Evolutionary conservation across 2,329 filamentous ascomycete species (phyloP).

Genomic region (Fusarium sp.): DNA sequence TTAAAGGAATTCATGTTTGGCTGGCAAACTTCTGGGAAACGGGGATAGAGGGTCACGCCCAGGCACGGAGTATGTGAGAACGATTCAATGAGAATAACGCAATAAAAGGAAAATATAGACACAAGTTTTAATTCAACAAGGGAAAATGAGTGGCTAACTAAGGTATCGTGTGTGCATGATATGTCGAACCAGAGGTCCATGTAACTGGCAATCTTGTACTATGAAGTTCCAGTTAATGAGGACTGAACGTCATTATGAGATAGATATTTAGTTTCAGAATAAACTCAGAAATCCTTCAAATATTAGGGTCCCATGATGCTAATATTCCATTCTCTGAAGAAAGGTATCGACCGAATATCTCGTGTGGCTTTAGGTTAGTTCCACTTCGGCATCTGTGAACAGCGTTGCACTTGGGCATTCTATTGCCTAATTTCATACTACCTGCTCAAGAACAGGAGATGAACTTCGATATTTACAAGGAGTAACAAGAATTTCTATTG

Average conservation of each 20-base stretch:
- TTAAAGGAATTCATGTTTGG: neutral
- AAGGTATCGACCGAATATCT: neutral
- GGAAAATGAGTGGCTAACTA: too few relatives aligned
- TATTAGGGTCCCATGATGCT: neutral
- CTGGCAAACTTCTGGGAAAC: neutral
- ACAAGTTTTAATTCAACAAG: neutral
- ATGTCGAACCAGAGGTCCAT: neutral
- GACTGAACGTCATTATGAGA: neutral
- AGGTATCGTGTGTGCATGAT: neutral
- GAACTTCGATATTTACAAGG: fast-evolving
- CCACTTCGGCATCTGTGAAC: neutral
- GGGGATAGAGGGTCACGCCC: neutral
- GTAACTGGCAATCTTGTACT: neutral
- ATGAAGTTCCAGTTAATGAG: too few relatives aligned
- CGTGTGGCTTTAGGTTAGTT: neutral
- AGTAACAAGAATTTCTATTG: neutral
- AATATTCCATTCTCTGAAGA: neutral
- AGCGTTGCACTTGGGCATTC: neutral
- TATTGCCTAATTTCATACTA: neutral
- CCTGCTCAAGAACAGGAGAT: neutral
- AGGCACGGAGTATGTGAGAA: neutral
- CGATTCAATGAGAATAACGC: conserved; percentile 14
- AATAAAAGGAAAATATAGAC: neutral
- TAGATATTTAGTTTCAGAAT: too few relatives aligned
- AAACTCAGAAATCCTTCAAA: neutral